Evolutionary conservation across 306 rosid species (phyloP), one percentile per base, ranked within the genome.

Genomic region (Prosopis cineraria): DNA sequence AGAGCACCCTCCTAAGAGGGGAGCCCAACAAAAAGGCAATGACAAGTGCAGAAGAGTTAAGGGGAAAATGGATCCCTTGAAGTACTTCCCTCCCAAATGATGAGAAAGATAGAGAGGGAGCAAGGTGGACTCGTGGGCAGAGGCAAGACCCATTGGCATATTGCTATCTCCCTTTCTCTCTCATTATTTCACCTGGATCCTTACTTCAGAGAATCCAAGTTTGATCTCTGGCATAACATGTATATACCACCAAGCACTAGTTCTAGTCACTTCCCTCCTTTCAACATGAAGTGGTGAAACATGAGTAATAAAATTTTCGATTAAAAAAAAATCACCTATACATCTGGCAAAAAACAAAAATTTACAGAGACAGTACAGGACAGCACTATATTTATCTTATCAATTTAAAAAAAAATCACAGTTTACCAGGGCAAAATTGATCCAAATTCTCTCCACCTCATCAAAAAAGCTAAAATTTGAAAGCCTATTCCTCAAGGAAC

Each of bases 371-470:
- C 7, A 62, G 64, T 69, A 79, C 74, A 52, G 62, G 75, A 72
- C 83, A 79, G 76, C 74, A 74, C 75, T 82, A 71, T 12, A 76
- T 78, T 64, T 77, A 82, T 81, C 74, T 76, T 75, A 81, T 77
- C 83, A 83, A 81, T 74, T 47, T n/a, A n/a, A 6, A 37, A 83
- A 82, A 73, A 62, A 50, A 14, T 75, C 76, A 79, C 86, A 85
- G 41, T 67, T 83, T 82, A 79, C 77, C 53, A 62, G 80, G 58
- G 70, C 62, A 89, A 85, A 88, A 84, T 71, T 70, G 83, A 79
- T 77, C 75, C 84, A 72, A 72, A 79, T 71, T 85, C 87, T 39
- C 80, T 75, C 60, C 22, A 67, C 67, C 80, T 53, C 75, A 56
- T 59, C 56, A 79, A 68, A 66, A 50, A 56, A 73, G 73, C 70